Base-by-base conservation (phyloP, 2,329 filamentous ascomycete species). In the Apiospora saccharicola region DNA sequence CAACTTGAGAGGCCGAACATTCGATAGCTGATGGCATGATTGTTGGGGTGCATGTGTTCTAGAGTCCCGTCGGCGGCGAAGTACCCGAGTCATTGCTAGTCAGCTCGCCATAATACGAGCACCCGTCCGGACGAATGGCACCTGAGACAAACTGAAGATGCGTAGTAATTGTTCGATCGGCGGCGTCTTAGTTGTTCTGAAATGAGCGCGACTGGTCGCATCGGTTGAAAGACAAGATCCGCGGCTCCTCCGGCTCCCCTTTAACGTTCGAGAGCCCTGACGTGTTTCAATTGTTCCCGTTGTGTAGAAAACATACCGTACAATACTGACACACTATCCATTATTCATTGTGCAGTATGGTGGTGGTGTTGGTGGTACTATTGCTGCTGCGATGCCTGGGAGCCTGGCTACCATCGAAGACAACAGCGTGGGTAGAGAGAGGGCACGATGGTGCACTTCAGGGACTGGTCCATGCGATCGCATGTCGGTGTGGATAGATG, bases 231-330 rank as follows among this genome's bases (percentile, higher is more conserved):
- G 10, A 41, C 57, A 64, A 64, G 30, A 64, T 64, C 10, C 34
- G 57, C n/a, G 10, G 34, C 19, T 22, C 41, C 22, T 24, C n/a
- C 34, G 8, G 19, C 2, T 41, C 8, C 10, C 41, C 4, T 51
- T 64, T 24, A 41, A 19, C 24, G 34, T 64, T n/a, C 34, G 22
- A 64, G 57, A 64, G 57, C 34, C 19, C 34, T 13, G 19, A 13
- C n/a, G 57, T 64, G 57, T 64, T 64, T 64, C 57, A 64, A 64
- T 41, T n/a, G n/a, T 19, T 64, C n/a, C 41, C 34, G 37, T 37
- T 37, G 2, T 41, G 57, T 41, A 37, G 37, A 41, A 41, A 5
- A 37, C 4, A 30, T 34, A 64, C 19, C n/a, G 19, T n/a, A 34
- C 14, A 14, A 26, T 16, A 8, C 26, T 30, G 26, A 30, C 26